Conservation (phyloP, 768 basidiomycete genomes). For the Lactarius tabidus region DNA sequence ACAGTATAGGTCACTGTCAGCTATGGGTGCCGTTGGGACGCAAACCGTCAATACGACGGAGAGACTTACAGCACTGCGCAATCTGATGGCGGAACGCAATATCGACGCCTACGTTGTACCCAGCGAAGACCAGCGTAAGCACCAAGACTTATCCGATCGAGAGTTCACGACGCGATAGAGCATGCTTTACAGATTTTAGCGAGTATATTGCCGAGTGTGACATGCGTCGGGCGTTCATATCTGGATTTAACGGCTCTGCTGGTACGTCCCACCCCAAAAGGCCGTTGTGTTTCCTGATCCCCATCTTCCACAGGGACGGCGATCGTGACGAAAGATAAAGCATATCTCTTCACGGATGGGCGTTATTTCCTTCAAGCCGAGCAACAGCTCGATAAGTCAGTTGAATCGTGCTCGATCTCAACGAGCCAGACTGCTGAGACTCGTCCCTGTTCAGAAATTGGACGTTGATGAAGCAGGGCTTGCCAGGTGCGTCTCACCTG, state of each 20-base stretch:
- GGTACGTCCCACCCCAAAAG: slow-evolving; percentile 46
- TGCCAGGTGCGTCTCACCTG: slow-evolving; percentile 53
- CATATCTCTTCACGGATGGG: slow-evolving; percentile 91
- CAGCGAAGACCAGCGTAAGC: slow-evolving; percentile 89
- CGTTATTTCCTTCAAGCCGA: slow-evolving; percentile 92
- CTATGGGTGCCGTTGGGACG: slow-evolving; percentile 38
- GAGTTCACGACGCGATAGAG: not conserved
- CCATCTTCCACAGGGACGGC: slow-evolving; percentile 55
- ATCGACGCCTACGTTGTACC: slow-evolving; percentile 80
- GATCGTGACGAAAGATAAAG: slow-evolving; percentile 63
- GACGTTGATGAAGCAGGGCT: slow-evolving; percentile 89
- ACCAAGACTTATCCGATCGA: slow-evolving; percentile 1
- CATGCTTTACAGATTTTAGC: slow-evolving; percentile 63
- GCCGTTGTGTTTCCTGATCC: not conserved
- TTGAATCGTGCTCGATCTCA: not conserved
- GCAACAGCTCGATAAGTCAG: slow-evolving; percentile 81
- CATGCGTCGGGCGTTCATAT: slow-evolving; percentile 81
- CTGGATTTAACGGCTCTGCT: slow-evolving; percentile 92
- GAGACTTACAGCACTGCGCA: slow-evolving; percentile 59
- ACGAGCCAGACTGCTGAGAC: not conserved
- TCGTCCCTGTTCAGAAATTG: slow-evolving; percentile 58
- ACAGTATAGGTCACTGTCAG: slow-evolving; percentile 16
- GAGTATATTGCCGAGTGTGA: slow-evolving; percentile 88
- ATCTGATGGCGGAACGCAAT: slow-evolving; percentile 59
- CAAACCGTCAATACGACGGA: slow-evolving; percentile 57